Evolutionary conservation across 805 yeast genomes (phyloP).

Genomic region (Ogataea zsoltii): DNA sequence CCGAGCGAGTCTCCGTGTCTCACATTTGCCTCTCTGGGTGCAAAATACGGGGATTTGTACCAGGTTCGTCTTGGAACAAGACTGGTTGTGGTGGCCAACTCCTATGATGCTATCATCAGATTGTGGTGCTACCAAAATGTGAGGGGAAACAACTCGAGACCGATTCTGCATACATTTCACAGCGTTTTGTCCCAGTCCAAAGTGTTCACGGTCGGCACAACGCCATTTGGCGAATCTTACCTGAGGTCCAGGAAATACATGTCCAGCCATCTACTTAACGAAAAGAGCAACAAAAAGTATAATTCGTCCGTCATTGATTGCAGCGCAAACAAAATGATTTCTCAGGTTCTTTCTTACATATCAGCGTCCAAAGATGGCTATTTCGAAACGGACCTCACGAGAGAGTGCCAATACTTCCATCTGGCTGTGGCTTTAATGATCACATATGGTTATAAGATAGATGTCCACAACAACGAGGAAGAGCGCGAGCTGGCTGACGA

Average conservation of each 20-base stretch:
- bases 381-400: slow-evolving; percentile 42
- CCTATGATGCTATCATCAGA: slow-evolving; percentile 51
- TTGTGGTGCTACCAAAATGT: slow-evolving; percentile 53
- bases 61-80: slow-evolving; percentile 63
- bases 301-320: slow-evolving; percentile 38
- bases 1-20: slow-evolving; percentile 44
- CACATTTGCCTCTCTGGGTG: slow-evolving; percentile 46
- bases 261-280: slow-evolving; percentile 41
- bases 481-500: slow-evolving; percentile 48
- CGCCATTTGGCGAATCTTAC: slow-evolving; percentile 55
- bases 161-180: slow-evolving; percentile 68
- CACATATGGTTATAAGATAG: slow-evolving; percentile 54
- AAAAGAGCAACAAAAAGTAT: slow-evolving; percentile 36
- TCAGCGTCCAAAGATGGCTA: slow-evolving; percentile 16
- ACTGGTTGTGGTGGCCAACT: slow-evolving; percentile 65
- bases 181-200: slow-evolving; percentile 53
- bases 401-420: slow-evolving; percentile 49
- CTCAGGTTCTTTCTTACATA: slow-evolving; percentile 6
- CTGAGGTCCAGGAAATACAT: slow-evolving; percentile 49
- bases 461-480: slow-evolving; percentile 38
- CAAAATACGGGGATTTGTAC: slow-evolving; percentile 48
- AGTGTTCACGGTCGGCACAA: slow-evolving; percentile 65
- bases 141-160: slow-evolving; percentile 64
- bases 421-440: slow-evolving; percentile 50
- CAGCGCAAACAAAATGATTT: slow-evolving; percentile 36